These are phyloP conservation scores for Euphorbia neoarborescens DNA, from an alignment of 441 rosid genomes.

Conservation along the genomic window DNA sequence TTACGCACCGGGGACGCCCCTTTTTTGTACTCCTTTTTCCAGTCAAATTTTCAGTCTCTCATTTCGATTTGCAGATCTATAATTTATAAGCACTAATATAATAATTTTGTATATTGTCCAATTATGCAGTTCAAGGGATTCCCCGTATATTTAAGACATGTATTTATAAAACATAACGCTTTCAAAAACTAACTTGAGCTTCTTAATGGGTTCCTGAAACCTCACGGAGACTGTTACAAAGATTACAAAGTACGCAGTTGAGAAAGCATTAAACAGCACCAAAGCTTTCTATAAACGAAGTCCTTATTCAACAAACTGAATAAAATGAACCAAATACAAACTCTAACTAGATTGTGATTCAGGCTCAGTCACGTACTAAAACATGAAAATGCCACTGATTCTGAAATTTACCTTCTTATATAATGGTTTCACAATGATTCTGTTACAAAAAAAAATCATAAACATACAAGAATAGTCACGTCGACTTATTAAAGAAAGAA, in stretches of 20 bases:
- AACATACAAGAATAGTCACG: not conserved
- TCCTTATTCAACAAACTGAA: not conserved
- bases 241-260: not conserved
- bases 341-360: not conserved
- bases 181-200: not conserved
- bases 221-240: not conserved
- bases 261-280: not conserved
- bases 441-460: not conserved
- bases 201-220: slow-evolving; percentile 4
- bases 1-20: no score
- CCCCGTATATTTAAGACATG: not conserved
- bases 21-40: no score
- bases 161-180: not conserved
- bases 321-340: not conserved
- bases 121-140: not conserved
- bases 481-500: not conserved
- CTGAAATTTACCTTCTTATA: not conserved
- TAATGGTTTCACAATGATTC: not conserved
- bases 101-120: not conserved
- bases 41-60: not conserved
- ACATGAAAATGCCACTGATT: not conserved
- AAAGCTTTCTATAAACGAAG: not conserved
- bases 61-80: not conserved
- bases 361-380: not conserved
- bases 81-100: not conserved